These are phyloP conservation scores for Aegilops speltoides DNA, from an alignment of 176 grass and related monocot species.

Conservation along the genomic window DNA sequence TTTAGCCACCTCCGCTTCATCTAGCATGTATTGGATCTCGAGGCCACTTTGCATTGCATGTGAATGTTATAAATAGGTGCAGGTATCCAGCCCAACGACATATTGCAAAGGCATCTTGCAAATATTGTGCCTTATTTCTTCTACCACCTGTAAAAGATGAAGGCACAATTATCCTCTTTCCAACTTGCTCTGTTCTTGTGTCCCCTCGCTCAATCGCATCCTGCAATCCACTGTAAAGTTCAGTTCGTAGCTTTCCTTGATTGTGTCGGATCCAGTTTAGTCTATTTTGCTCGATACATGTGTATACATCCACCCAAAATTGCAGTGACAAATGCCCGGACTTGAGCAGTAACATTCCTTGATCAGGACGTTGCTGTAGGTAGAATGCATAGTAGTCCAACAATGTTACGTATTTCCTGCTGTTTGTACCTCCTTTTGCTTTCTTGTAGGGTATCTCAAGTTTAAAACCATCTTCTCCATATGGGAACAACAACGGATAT, in stretches of 20 bases:
- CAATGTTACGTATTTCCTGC: not conserved
- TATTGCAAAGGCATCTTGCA: not conserved
- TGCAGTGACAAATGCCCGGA: not conserved
- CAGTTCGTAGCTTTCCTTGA: not conserved
- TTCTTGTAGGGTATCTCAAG: not conserved
- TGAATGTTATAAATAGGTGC: no score
- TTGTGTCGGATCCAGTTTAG: not conserved
- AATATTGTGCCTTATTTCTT: slow-evolving; percentile 24
- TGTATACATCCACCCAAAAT: not conserved
- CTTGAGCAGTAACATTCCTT: no score
- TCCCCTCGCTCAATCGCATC: not conserved
- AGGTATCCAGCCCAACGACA: no score
- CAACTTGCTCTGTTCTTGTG: not conserved
- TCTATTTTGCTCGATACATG: not conserved
- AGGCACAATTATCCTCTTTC: slow-evolving; percentile 6
- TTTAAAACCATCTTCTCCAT: no score
- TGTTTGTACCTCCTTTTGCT: not conserved
- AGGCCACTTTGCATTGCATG: no score
- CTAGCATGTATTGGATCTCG: no score
- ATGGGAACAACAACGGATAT: no score
- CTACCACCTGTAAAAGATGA: slow-evolving; percentile 8
- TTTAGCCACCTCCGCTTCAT: no score
- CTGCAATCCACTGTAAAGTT: not conserved
- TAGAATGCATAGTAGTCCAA: not conserved
- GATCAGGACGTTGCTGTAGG: not conserved